Conservation (phyloP, 1,284 basidiomycete genomes). For the Cystobasidium slooffiae region DNA sequence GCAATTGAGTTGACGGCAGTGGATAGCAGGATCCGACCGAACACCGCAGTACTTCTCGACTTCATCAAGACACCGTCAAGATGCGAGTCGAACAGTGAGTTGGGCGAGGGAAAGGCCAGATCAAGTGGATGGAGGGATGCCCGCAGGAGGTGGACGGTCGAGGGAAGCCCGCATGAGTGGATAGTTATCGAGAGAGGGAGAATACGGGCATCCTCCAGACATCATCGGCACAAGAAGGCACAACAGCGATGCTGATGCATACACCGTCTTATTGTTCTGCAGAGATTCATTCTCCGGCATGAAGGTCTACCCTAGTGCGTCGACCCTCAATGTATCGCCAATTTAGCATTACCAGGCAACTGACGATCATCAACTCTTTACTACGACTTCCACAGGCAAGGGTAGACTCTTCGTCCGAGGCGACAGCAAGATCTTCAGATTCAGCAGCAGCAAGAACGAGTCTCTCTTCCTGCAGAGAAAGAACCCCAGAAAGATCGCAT, state of each 20-base stretch:
- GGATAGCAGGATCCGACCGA: background rate
- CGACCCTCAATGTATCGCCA: background rate
- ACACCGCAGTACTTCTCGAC: background rate
- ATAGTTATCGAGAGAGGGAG: background rate
- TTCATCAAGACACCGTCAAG: conserved; percentile 52
- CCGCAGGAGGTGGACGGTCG: background rate
- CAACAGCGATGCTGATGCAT: conserved; percentile 9
- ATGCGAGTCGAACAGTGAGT: conserved; percentile 94
- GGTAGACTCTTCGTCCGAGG: conserved; percentile 91
- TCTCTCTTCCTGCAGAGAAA: conserved; percentile 99
- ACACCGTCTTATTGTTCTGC: conserved; percentile 4
- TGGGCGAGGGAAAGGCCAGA: background rate
- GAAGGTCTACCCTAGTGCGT: conserved; percentile 96
- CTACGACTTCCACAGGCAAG: conserved; percentile 38
- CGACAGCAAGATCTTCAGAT: conserved; percentile 82
- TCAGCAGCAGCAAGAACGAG: conserved; percentile 78
- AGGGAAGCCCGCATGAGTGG: background rate
- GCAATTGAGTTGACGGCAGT: background rate
- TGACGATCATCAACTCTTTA: conserved; percentile 1
- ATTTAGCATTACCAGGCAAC: background rate
- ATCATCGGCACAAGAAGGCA: background rate
- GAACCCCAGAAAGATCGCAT: conserved; percentile 99
- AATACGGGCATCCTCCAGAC: too few relatives aligned
- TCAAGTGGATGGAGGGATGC: conserved; percentile 5
- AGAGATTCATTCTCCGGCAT: conserved; percentile 79